Evolutionary conservation across 495 filamentous ascomycete species (phyloP), one percentile per base, ranked within the genome.

Genomic region (Annulohypoxylon nitens): DNA sequence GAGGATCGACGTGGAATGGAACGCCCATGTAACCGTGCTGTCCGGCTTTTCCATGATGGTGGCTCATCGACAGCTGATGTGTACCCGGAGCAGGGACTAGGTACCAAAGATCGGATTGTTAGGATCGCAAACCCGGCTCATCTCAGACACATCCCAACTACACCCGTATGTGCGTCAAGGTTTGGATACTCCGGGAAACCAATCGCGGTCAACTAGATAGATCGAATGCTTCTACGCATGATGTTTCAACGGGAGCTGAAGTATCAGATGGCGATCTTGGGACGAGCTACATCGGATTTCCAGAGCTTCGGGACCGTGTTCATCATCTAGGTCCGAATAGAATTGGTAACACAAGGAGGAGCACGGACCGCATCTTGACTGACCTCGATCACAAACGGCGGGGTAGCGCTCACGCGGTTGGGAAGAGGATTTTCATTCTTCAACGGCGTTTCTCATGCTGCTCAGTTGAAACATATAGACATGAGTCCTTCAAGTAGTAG

Each of bases 111-210:
- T 69, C 37, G 4, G 58, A 45, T 53, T 4, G 1, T 37, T 18
- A 58, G 67, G 67, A 62, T 58, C 48, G 16, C 16, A 9, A 69
- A 58, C 67, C 67, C n/a, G 51, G 67, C 14, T 25, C 16, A 57
- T 48, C 60, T n/a, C 26, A 61, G 41, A 60, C 26, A 18, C 12
- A 25, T 37, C 37, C 26, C 16, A 30, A 59, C 54, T 14, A 20
- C 25, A 59, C 36, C 39, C 14, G 54, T 26, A 61, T 50, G 53
- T 58, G 20, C 54, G 16, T 72, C 62, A 61, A 36, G 12, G 12
- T 33, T 9, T 6, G 26, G 25, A 16, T 48, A 63, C 34, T 50
- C 58, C 33, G 11, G 70, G 41, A 59, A 58, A 23, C n/a, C 37
- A 33, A 55, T 53, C 23, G 23, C 9, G 6, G 11, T 4, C 58